These are phyloP conservation scores for Aspergillus novoparasiticus DNA, from an alignment of 2,329 filamentous ascomycete genomes.

Conservation along the genomic window DNA sequence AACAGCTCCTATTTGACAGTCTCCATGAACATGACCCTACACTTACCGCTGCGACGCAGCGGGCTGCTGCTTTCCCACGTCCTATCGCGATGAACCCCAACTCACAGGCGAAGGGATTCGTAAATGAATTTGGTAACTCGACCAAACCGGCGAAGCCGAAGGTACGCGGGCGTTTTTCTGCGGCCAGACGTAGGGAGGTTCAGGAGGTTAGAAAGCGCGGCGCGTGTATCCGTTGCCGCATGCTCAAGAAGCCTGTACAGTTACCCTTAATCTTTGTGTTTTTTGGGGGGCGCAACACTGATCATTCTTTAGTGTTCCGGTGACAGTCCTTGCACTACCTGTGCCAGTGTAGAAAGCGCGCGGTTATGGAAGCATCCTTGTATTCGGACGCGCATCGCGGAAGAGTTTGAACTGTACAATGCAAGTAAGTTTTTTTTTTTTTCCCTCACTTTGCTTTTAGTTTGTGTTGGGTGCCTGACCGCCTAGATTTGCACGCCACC, in stretches of 20 bases:
- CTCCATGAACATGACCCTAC: slow-evolving; percentile 43
- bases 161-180: slow-evolving; percentile 59
- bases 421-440: slow-evolving; percentile 41
- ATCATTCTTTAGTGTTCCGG: slow-evolving; percentile 53
- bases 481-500: slow-evolving; percentile 51
- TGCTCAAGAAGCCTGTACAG: slow-evolving; percentile 62
- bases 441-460: not conserved
- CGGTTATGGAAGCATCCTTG: slow-evolving; percentile 64
- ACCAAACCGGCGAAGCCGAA: slow-evolving; percentile 49
- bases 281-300: slow-evolving; percentile 8
- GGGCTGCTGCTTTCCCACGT: slow-evolving; percentile 42
- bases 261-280: not conserved
- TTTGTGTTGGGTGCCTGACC: slow-evolving; percentile 22
- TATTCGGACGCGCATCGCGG: slow-evolving; percentile 59
- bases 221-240: slow-evolving; percentile 64
- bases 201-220: slow-evolving; percentile 62
- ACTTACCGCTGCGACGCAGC: slow-evolving; percentile 42
- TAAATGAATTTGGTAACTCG: slow-evolving; percentile 43
- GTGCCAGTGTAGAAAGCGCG: slow-evolving; percentile 61
- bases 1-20: slow-evolving; percentile 43
- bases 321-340: slow-evolving; percentile 62
- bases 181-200: slow-evolving; percentile 60
- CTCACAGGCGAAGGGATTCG: slow-evolving; percentile 42
- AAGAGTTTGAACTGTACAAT: slow-evolving; percentile 61
- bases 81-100: slow-evolving; percentile 48